Conservation (phyloP, 305 asterid species). For the Withania somnifera region DNA sequence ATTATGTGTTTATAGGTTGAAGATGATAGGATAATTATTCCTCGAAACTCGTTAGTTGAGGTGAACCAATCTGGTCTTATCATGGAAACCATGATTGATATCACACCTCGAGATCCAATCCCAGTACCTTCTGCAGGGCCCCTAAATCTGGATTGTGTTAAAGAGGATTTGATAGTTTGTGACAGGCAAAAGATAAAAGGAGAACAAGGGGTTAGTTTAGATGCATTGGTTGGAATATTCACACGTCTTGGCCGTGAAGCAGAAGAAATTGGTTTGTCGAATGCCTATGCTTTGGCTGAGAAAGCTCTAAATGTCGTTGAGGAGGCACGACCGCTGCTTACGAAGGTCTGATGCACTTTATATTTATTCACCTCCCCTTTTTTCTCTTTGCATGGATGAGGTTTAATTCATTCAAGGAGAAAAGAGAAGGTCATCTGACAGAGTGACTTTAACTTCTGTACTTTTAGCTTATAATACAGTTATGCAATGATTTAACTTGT, state of each 20-base stretch:
- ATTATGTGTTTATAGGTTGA: constrained; percentile 49
- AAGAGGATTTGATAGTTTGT: constrained; percentile 81
- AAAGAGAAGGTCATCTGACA: not conserved
- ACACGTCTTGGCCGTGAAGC: constrained; percentile 93
- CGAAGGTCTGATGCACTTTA: constrained; percentile 50
- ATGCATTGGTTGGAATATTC: constrained; percentile 88
- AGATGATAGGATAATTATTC: constrained; percentile 78
- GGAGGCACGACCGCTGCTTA: constrained; percentile 79
- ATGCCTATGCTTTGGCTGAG: constrained; percentile 62
- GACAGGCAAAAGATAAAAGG: constrained; percentile 85
- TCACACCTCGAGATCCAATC: constrained; percentile 78
- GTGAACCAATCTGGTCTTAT: constrained; percentile 98
- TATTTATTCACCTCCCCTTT: not conserved
- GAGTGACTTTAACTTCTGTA: not conserved
- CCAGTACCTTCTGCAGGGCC: constrained; percentile 77
- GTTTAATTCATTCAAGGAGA: not conserved
- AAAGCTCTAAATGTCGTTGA: constrained; percentile 63
- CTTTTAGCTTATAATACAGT: not conserved
- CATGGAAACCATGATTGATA: constrained; percentile 95
- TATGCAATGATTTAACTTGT: not conserved
- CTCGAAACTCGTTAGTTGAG: constrained; percentile 77
- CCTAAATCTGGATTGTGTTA: constrained; percentile 52
- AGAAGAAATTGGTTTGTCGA: constrained; percentile 72
- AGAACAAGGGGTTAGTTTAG: constrained; percentile 87
- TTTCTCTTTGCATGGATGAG: not conserved